Base-by-base conservation (phyloP, 169 alveolate genomes). In the Plasmodium fragile region DNA sequence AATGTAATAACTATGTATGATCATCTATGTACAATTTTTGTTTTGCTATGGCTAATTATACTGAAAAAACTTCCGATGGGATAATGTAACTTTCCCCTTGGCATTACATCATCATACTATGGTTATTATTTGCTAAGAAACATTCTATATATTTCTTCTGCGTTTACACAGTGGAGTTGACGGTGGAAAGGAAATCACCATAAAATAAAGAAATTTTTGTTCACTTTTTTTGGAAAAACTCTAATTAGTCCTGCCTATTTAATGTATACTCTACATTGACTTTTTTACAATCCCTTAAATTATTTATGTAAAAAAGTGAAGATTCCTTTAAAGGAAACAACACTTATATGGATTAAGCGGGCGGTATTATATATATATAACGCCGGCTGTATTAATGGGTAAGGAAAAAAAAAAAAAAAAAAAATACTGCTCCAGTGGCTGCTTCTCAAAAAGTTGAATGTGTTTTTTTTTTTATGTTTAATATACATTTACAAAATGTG, bases 401-500 rank as follows among this genome's bases (percentile, higher is more conserved):
- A n/a, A 72, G 28, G 52, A 22, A 22, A 28, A 78, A 10, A 22
- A 45, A 45, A 79, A 79, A n/a, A 79, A 78, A 45, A 45, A 79
- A 79, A n/a, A 34, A 52, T 36, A 18, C 45, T 22, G 39, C 25
- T 25, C 25, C 25, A 49, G 84, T 43, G 16, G 41, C 34, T 81
- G 25, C 36, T 53, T 49, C 39, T 81, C 69, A 75, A 81, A 53
- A 55, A 81, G 59, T 8, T 18, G 30, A 81, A 81, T 49, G 78
- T 81, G 77, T 81, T 81, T 81, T 81, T 81, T 80, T 53, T 45
- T 45, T 49, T 11, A 22, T 13, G 25, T 5, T 30, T 34, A 49
- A 53, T 18, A 55, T 30, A 81, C 69, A 81, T n/a, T 81, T 81
- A 78, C 75, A 53, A 49, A 81, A 81, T 52, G 25, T 52, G 45